A percentile compares a stretch with the other conserved stretches of the same genome.
Evolutionary conservation across 768 basidiomycete genomes (phyloP).

Genomic region (Hygrocybe punicea): DNA sequence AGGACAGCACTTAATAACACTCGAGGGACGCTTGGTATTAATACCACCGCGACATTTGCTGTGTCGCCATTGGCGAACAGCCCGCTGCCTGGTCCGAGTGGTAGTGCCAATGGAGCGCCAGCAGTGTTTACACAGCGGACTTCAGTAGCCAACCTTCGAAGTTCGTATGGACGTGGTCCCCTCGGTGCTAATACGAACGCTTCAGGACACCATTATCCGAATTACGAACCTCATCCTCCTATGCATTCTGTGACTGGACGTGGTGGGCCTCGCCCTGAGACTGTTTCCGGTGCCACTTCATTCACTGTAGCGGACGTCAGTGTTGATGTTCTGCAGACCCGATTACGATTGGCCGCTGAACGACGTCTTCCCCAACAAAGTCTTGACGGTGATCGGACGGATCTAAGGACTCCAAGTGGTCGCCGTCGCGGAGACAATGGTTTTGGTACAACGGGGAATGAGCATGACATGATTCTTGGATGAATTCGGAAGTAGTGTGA

Average conservation of each 20-base stretch:
- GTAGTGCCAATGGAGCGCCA: neutral
- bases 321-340: slow-evolving; percentile 3
- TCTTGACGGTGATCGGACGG: neutral
- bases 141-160: neutral
- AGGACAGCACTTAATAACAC: neutral
- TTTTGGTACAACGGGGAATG: neutral
- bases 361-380: neutral
- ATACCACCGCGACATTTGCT: neutral
- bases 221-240: neutral
- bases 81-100: no score
- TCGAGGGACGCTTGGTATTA: neutral
- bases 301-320: neutral
- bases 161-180: neutral
- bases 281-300: neutral
- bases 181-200: neutral
- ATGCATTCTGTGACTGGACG: neutral
- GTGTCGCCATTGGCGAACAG: no score
- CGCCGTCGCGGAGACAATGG: neutral
- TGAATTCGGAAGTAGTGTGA: neutral
- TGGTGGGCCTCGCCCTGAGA: neutral
- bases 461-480: slow-evolving; percentile 10
- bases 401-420: neutral
- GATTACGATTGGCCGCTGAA: slow-evolving; percentile 1
- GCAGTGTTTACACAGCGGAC: neutral
- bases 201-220: neutral